Base-by-base conservation (phyloP, 2,329 filamentous ascomycete species). In the Ophiocordyceps camponoti-saundersi region DNA sequence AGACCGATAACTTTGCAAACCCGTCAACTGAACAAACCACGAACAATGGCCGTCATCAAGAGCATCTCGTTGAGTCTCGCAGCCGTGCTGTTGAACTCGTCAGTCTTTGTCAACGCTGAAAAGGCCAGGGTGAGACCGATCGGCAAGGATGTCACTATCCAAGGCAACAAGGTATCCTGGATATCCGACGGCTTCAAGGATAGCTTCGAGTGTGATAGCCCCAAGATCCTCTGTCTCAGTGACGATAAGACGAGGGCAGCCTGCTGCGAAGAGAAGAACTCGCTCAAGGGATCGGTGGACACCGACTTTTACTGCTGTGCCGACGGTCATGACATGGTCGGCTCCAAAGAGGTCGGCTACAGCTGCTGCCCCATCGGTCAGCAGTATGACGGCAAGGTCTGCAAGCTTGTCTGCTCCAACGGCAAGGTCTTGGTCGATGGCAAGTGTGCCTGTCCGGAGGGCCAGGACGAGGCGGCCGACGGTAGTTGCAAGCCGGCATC, bases 221-320 rank as follows among this genome's bases (percentile, higher is more conserved):
- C 40, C 12, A 18, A 20, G 2, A 23, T 42, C 20, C 40, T 42
- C 40, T 22, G 40, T 10, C 10, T 42, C 20, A 34, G 34, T 5
- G 42, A 49, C 21, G 39, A 55, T 48, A 47, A 51, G 46, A 49
- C 48, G 44, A 49, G 43, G 41, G 49, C 48, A 23, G 48, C 48
- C 2, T 53, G 50, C 45, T 51, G 52, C 26, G 21, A 39, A 3
- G 29, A 26, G 1, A 49, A 47, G 8, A 45, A 50, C 40, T 41
- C 29, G n/a, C 49, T 53, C 16, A 48, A 49, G 26, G 51, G 51
- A 26, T 47, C 45, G 30, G 46, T 47, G 7, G 48, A 49, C 23
- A 52, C 52, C 5, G 50, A 45, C 11, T 53, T 52, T 22, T 46
- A 54, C 45, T 54, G 52, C 48, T 54, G 51, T 44, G 52, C 49